A percentile compares a stretch with the other conserved stretches of the same genome.
phyloP scores from a whole-genome alignment of 192 early-diverging fungal genomes.

The Coemansia sp. region DNA sequence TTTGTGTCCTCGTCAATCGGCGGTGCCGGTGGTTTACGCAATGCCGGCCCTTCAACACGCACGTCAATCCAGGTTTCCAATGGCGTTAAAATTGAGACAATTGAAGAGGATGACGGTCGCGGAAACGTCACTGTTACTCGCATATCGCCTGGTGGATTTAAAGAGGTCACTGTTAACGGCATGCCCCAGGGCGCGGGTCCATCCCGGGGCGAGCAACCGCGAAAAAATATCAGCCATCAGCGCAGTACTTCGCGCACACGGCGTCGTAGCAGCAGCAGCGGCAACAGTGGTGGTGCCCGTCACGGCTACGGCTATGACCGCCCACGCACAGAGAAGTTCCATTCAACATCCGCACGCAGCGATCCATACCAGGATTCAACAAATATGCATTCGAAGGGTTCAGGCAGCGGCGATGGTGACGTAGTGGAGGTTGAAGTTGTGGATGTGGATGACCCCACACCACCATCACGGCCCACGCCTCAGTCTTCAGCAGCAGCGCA shows the following conservation, averaged over 20 bases:
- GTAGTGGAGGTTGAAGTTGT: constrained; percentile 41
- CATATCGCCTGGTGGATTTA: constrained; percentile 39
- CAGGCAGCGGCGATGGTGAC: constrained; percentile 12
- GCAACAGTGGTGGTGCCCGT: constrained; percentile 6
- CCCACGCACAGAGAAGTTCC: constrained; percentile 4
- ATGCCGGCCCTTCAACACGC: constrained; percentile 34
- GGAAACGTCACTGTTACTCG: constrained; percentile 48
- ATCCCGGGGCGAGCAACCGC: constrained; percentile 3
- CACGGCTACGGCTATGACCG: constrained; percentile 9
- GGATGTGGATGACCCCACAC: constrained; percentile 24
- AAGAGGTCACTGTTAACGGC: constrained; percentile 48
- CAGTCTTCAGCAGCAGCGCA: constrained; percentile 4
- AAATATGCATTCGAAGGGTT: not conserved
- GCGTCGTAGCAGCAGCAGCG: constrained; percentile 15
- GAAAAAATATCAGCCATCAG: constrained; percentile 15
- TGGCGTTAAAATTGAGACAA: constrained; percentile 42
- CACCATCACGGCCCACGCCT: constrained; percentile 4
- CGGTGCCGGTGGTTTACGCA: constrained; percentile 31
- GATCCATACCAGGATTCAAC: constrained; percentile 6
- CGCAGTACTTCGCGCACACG: constrained; percentile 7
- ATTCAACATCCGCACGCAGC: constrained; percentile 4
- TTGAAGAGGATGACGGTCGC: constrained; percentile 48
- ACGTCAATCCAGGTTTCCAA: constrained; percentile 47
- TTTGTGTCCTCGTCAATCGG: constrained; percentile 47
- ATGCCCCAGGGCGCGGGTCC: constrained; percentile 24